Evolutionary conservation across 768 basidiomycete species (phyloP), one percentile per base, ranked within the genome.

Genomic region (Tylopilus rubrobrunneus): DNA sequence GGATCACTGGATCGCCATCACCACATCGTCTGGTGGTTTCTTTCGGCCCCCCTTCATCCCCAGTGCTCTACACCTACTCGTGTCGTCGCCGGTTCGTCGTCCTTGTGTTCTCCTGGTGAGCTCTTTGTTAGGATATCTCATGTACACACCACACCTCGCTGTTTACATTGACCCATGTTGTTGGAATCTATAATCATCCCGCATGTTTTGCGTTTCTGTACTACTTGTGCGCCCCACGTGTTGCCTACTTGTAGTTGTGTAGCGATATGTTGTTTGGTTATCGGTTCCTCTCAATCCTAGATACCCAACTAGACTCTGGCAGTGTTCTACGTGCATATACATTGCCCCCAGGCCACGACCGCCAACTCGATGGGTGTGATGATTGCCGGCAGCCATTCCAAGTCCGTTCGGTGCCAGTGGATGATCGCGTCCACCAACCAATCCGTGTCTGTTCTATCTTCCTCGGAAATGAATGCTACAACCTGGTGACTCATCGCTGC

Each of bases 101-200:
- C 48, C 21, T 48, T 11, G 7, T 17, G 17, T 40, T n/a, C 47
- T 48, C 37, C 48, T 49, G 48, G 48, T 40, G 36, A 49, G 48
- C 48, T 19, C 7, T 40, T 8, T 9, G n/a, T 43, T 49, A 49
- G 48, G 48, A 36, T 31, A 37, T 45, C 4, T 11, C 47, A 28
- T 48, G 47, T 39, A 27, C 25, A 28, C 47, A 23, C 7, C 9
- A 10, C 9, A 23, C 8, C 25, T 44, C 14, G 23, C 31, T 14
- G 14, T 42, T 21, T 33, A 33, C 21, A 23, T 2, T 34, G 10
- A 12, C 17, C 15, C 33, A 23, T 51, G 50, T 49, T 37, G 51
- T 51, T 37, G 51, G 28, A 52, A 23, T 48, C 27, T 51, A 51
- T 51, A 52, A 23, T 29, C 29, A n/a, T 5, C 19, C 27, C 31